Percentiles rank a stretch among this genome's conserved stretches.
Conservation (phyloP, 2,329 filamentous ascomycete genomes). For the Fusarium buharicum region DNA sequence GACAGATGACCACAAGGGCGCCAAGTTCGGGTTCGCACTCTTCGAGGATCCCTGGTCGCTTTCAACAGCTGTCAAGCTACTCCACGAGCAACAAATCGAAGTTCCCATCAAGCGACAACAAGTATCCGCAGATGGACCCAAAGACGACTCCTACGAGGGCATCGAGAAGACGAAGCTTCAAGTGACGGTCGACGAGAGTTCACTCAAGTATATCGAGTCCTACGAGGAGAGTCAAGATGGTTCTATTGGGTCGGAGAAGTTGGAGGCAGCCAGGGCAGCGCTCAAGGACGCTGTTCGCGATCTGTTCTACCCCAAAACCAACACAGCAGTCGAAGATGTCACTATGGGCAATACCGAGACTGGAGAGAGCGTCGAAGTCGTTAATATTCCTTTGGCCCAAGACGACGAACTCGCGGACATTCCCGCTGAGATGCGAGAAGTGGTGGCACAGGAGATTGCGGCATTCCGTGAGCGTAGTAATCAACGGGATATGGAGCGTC, state of each 20-base stretch:
- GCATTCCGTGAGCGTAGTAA: conserved; percentile 94
- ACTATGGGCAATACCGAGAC: conserved; percentile 73
- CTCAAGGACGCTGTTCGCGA: conserved; percentile 76
- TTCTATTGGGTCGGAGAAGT: conserved; percentile 70
- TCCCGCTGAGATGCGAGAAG: conserved; percentile 94
- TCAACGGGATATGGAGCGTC: conserved; percentile 85
- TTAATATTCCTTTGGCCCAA: conserved; percentile 85
- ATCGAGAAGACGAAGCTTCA: conserved; percentile 77
- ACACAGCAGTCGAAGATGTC: conserved; percentile 65
- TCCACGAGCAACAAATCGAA: conserved; percentile 83
- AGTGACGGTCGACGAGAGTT: conserved; percentile 83
- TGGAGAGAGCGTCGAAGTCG: conserved; percentile 79
- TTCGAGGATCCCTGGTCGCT: conserved; percentile 93
- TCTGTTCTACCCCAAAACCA: conserved; percentile 73
- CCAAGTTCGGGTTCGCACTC: conserved; percentile 94
- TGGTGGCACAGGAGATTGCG: conserved; percentile 91
- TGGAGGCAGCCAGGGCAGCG: conserved; percentile 74
- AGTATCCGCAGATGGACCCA: conserved; percentile 56
- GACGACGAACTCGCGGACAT: conserved; percentile 97
- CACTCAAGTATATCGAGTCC: conserved; percentile 85
- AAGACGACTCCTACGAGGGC: conserved; percentile 60
- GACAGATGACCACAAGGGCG: conserved; percentile 76
- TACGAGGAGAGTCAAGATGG: conserved; percentile 76
- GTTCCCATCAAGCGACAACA: conserved; percentile 83
- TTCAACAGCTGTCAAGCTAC: conserved; percentile 83